Conservation (phyloP, 2,329 filamentous ascomycete species). For the Sporothrix pallida region DNA sequence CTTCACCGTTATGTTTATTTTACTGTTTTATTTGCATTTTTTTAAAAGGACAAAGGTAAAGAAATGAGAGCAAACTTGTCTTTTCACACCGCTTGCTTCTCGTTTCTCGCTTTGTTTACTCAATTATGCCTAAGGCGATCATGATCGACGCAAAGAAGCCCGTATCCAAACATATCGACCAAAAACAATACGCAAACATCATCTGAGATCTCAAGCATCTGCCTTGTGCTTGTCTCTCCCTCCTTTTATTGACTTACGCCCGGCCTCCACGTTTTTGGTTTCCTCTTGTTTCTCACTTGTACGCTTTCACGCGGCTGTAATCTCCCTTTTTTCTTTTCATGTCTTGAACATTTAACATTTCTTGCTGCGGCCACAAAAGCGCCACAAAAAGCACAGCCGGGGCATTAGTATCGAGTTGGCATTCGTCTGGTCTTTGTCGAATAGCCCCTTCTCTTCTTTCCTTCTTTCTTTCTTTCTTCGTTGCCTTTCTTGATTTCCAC, state of each 20-base stretch:
- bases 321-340: neutral
- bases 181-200: neutral
- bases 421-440: neutral
- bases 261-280: neutral
- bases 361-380: neutral
- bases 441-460: too few relatives aligned
- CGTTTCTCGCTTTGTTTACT: neutral
- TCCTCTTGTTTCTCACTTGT: too few relatives aligned
- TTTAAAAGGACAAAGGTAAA: too few relatives aligned
- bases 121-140: neutral
- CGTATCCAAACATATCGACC: neutral
- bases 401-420: neutral
- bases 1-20: neutral
- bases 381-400: conserved; percentile 10
- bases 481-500: neutral
- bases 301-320: conserved; percentile 7
- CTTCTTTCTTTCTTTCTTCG: neutral
- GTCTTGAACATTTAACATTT: neutral
- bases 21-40: too few relatives aligned
- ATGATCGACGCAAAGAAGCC: too few relatives aligned
- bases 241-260: neutral
- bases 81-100: neutral
- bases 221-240: neutral
- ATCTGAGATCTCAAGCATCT: neutral
- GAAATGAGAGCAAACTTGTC: too few relatives aligned